Evolutionary conservation across 2,329 filamentous ascomycete species (phyloP).

Genomic region (Teratosphaeriaceae sp.): DNA sequence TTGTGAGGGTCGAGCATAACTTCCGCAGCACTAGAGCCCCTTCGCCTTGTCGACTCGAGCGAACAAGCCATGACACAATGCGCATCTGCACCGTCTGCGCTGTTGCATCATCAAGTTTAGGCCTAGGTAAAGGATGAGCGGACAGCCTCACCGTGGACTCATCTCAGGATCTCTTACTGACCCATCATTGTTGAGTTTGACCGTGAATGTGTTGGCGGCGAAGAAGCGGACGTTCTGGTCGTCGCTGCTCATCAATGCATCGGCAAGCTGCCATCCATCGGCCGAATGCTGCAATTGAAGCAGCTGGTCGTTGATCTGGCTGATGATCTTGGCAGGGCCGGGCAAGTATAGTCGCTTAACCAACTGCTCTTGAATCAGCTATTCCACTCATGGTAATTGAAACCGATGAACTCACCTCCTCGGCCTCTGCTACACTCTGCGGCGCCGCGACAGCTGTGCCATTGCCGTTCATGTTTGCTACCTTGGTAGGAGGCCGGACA

Average conservation of each 20-base stretch:
- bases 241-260: constrained; percentile 61
- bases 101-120: constrained; percentile 49
- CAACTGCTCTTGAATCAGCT: constrained; percentile 22
- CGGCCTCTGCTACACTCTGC: constrained; percentile 11
- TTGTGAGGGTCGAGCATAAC: constrained; percentile 68
- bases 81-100: constrained; percentile 54
- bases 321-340: constrained; percentile 36
- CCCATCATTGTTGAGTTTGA: constrained; percentile 69
- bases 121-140: constrained; percentile 21
- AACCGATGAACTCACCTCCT: background rate
- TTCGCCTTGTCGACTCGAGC: constrained; percentile 36
- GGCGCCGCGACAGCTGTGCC: constrained; percentile 4
- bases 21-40: constrained; percentile 63
- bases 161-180: constrained; percentile 27
- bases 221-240: constrained; percentile 82
- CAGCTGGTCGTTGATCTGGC: constrained; percentile 63
- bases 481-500: no score
- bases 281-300: constrained; percentile 72
- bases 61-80: constrained; percentile 57
- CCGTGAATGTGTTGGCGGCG: constrained; percentile 82
- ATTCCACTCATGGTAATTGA: background rate
- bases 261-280: constrained; percentile 79
- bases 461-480: constrained; percentile 7
- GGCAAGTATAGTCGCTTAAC: constrained; percentile 48
- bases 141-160: constrained; percentile 20